Evolutionary conservation across 2,329 filamentous ascomycete species (phyloP).

Genomic region (Lachnellula cervina): DNA sequence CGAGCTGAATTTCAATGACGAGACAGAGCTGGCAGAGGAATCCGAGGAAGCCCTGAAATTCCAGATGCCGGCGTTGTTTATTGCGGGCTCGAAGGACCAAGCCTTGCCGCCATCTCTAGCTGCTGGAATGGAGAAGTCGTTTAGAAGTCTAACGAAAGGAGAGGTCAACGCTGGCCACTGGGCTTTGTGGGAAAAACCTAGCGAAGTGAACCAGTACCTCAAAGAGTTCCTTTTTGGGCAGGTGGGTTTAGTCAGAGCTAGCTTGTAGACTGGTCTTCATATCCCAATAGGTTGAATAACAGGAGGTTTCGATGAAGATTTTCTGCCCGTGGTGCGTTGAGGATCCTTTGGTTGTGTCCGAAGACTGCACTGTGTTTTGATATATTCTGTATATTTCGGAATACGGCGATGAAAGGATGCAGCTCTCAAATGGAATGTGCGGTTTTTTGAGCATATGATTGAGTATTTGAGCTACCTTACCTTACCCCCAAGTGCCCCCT

Average conservation of each 20-base stretch:
- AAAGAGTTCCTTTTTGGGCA: slow-evolving; percentile 28
- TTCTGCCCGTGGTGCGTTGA: neutral
- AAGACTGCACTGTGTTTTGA: too few species aligned
- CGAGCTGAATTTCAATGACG: slow-evolving; percentile 71
- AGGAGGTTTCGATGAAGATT: neutral
- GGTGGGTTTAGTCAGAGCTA: slow-evolving; percentile 5
- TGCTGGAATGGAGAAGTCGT: slow-evolving; percentile 62
- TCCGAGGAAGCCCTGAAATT: slow-evolving; percentile 51
- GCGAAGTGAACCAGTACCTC: slow-evolving; percentile 62
- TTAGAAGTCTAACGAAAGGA: slow-evolving; percentile 55
- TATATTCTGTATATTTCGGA: too few species aligned
- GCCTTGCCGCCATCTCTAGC: slow-evolving; percentile 71
- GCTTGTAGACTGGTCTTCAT: neutral
- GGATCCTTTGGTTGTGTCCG: neutral
- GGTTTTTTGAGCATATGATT: too few species aligned
- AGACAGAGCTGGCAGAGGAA: slow-evolving; percentile 48
- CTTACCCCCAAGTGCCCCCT: too few species aligned
- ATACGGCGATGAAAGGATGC: too few species aligned
- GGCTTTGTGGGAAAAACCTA: slow-evolving; percentile 71
- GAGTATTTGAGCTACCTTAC: too few species aligned
- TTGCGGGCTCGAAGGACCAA: slow-evolving; percentile 65
- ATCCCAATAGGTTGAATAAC: neutral
- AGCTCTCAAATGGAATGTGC: too few species aligned
- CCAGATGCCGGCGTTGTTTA: slow-evolving; percentile 64
- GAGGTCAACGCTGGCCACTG: slow-evolving; percentile 74